Evolutionary conservation across 768 basidiomycete genomes (phyloP).

Genomic region (Dioszegia crocea): DNA sequence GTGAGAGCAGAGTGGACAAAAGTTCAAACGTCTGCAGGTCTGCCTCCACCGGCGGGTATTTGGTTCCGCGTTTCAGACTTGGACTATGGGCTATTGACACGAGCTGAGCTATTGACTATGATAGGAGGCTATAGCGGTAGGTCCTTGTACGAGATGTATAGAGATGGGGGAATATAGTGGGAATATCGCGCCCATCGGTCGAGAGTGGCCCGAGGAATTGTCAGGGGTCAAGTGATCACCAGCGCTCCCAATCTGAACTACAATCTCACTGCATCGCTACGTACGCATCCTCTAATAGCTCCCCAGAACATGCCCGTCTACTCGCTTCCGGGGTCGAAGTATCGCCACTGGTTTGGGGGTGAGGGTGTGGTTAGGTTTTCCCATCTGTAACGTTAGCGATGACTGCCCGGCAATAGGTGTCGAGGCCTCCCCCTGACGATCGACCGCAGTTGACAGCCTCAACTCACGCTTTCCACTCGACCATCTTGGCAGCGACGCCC

Average conservation of each 20-base stretch:
- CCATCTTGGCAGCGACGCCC: conserved; percentile 69
- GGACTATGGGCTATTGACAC: background rate
- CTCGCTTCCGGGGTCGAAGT: conserved; percentile 37
- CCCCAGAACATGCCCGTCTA: background rate
- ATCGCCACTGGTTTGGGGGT: conserved; percentile 74
- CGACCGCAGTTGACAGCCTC: no score
- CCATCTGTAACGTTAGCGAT: conserved; percentile 67
- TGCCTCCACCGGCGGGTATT: background rate
- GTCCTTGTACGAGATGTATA: background rate
- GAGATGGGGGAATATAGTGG: no score
- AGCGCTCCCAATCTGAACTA: no score
- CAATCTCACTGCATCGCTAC: no score
- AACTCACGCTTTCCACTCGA: conserved; percentile 94
- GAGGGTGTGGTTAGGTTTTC: conserved; percentile 79
- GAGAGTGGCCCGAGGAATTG: no score
- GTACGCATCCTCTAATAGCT: background rate
- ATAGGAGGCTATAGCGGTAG: no score
- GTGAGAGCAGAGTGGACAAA: background rate
- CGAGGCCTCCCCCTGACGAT: no score
- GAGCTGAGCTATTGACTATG: background rate
- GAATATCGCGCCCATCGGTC: no score
- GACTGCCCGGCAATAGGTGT: no score
- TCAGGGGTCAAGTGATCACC: no score
- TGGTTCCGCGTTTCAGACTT: conserved; percentile 1
- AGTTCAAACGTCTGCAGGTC: no score